Evolutionary conservation across 345 rosid genomes (phyloP).

Genomic region (Firmiana major): DNA sequence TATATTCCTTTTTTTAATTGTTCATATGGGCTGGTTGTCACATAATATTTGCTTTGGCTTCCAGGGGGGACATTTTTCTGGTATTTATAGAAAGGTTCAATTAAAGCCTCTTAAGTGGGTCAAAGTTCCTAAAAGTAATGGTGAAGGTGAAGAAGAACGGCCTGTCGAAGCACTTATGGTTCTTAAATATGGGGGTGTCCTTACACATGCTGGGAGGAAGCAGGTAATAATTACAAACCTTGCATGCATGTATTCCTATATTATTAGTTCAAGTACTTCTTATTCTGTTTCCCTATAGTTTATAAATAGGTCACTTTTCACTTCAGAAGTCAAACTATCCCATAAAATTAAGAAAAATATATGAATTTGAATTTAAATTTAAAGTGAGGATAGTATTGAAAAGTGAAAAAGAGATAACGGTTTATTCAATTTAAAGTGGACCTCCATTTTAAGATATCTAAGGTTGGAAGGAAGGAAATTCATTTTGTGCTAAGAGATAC

Average conservation of each 20-base stretch:
- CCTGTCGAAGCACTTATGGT: conserved; percentile 98
- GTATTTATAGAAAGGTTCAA: conserved; percentile 98
- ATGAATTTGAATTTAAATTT: neutral
- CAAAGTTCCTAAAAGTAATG: conserved; percentile 63
- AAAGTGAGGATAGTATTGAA: neutral
- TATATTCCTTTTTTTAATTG: neutral
- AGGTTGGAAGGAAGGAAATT: neutral
- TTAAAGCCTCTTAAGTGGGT: conserved; percentile 93
- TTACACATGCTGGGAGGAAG: conserved; percentile 99
- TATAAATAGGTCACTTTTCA: neutral
- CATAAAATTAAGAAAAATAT: neutral
- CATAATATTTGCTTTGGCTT: conserved; percentile 22
- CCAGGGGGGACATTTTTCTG: conserved; percentile 99
- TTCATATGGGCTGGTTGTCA: conserved; percentile 2
- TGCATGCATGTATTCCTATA: neutral
- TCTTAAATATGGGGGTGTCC: conserved; percentile 98
- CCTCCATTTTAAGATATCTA: conserved; percentile 2
- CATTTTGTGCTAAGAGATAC: neutral
- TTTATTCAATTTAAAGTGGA: conserved; percentile 1
- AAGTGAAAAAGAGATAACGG: neutral
- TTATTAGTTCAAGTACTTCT: neutral
- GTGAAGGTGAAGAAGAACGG: conserved; percentile 95
- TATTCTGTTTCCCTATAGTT: neutral
- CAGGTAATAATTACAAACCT: conserved; percentile 48
- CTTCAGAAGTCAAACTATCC: neutral